Evolutionary conservation across 75 land plant genomes (phyloP).

Genomic region (Pinus albicaulis): DNA sequence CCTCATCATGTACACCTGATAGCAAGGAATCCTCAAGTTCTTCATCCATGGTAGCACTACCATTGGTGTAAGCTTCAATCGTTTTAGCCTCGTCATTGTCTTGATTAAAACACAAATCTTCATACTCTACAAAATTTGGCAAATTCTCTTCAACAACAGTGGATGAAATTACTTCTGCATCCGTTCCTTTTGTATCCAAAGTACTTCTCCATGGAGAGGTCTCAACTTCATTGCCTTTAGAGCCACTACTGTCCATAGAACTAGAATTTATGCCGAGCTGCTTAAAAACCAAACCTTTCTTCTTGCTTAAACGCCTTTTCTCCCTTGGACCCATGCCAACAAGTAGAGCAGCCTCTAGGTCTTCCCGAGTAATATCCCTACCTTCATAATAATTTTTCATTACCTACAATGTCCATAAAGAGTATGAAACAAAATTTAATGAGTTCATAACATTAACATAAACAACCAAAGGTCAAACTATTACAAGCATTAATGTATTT

Average conservation of each 20-base stretch:
- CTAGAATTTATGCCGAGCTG: background rate
- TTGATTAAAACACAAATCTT: background rate
- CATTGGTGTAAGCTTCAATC: too few species aligned
- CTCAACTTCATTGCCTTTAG: background rate
- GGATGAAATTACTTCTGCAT: background rate
- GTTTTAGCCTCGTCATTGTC: background rate
- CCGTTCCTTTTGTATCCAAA: background rate
- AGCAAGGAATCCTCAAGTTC: background rate
- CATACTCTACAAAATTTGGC: background rate
- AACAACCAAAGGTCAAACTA: background rate
- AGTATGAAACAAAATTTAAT: background rate
- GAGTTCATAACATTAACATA: background rate
- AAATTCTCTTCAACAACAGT: background rate
- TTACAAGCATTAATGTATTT: too few species aligned
- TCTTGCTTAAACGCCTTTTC: conserved; percentile 62
- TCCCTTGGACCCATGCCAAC: conserved; percentile 95
- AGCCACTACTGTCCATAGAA: background rate
- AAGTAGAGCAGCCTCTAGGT: conserved; percentile 70
- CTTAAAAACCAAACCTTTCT: conserved; percentile 46
- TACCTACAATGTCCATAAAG: conserved; percentile 41
- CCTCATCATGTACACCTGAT: background rate
- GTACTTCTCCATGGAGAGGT: too few species aligned
- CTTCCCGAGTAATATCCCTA: conserved; percentile 60
- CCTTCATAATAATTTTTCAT: conserved; percentile 82
- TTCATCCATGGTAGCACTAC: background rate